A percentile compares a stretch with the other conserved stretches of the same genome.
These are phyloP conservation scores for Verticillium isaacii DNA, from an alignment of 2,329 filamentous ascomycete species.

Conservation along the genomic window DNA sequence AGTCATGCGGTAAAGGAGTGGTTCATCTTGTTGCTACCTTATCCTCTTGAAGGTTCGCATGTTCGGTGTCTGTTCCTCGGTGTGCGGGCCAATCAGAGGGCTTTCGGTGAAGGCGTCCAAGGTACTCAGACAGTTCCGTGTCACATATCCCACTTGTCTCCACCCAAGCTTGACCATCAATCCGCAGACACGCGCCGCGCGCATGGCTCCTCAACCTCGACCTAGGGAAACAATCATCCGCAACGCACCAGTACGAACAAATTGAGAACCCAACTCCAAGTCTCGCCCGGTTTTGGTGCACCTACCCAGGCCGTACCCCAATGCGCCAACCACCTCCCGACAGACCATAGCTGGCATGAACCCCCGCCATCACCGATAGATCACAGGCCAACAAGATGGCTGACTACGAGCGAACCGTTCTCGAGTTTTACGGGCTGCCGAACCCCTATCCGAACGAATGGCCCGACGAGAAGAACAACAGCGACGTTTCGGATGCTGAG, in stretches of 20 bases:
- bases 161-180: not conserved
- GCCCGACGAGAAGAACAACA: slow-evolving; percentile 79
- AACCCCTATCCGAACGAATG: slow-evolving; percentile 77
- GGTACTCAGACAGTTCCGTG: not conserved
- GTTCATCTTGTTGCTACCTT: not conserved
- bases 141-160: not conserved
- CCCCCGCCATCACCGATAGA: not conserved
- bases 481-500: slow-evolving; percentile 62
- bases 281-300: not conserved
- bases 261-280: not conserved
- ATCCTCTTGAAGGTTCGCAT: not conserved
- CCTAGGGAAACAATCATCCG: not conserved
- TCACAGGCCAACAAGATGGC: slow-evolving; percentile 39
- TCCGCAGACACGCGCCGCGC: not conserved
- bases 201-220: not conserved
- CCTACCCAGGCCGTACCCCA: not conserved
- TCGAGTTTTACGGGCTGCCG: slow-evolving; percentile 85
- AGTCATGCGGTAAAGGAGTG: not conserved
- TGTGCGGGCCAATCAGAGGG: not conserved
- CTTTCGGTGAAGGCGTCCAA: not conserved
- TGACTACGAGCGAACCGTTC: slow-evolving; percentile 70
- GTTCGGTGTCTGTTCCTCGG: not conserved
- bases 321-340: not conserved
- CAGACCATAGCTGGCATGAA: not conserved
- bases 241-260: too few species aligned